These are phyloP conservation scores for Cynanchum wilfordii DNA, from an alignment of 257 asterid genomes.

Conservation along the genomic window DNA sequence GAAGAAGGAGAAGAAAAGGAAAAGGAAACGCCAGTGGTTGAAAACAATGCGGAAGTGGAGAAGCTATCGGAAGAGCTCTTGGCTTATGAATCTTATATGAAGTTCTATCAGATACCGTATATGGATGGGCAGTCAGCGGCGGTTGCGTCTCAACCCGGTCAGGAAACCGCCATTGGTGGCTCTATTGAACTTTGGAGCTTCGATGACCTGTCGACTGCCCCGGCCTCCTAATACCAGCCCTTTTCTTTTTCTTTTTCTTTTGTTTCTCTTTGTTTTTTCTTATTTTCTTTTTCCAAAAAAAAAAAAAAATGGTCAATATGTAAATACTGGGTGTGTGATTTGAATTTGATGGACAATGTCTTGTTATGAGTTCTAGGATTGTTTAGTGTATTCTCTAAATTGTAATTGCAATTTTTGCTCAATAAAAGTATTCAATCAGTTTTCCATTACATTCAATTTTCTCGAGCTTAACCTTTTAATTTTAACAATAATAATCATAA, in stretches of 20 bases:
- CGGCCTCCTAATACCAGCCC: not conserved
- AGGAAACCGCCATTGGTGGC: constrained; percentile 34
- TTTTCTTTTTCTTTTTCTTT: not conserved
- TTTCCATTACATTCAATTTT: too few relatives aligned
- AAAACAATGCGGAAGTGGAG: constrained; percentile 32
- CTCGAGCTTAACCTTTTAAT: too few relatives aligned
- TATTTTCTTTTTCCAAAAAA: too few relatives aligned
- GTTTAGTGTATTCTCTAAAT: not conserved
- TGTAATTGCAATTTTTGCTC: not conserved
- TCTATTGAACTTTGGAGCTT: constrained; percentile 69
- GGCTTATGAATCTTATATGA: constrained; percentile 78
- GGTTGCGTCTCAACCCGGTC: constrained; percentile 28
- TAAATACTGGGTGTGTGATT: not conserved
- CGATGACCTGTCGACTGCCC: constrained; percentile 32
- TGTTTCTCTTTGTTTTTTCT: not conserved
- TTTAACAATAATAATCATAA: too few relatives aligned
- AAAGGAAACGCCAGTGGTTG: constrained; percentile 15
- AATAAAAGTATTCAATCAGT: too few relatives aligned
- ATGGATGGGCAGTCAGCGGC: constrained; percentile 65
- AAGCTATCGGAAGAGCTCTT: constrained; percentile 66
- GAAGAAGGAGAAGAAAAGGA: constrained; percentile 25
- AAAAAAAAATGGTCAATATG: not conserved
- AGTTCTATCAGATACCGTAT: constrained; percentile 77
- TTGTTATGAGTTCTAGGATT: not conserved
- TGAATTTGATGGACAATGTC: not conserved